Evolutionary conservation across 2,329 filamentous ascomycete genomes (phyloP), one percentile per base, ranked within the genome.

Genomic region (Penicillium sp.): DNA sequence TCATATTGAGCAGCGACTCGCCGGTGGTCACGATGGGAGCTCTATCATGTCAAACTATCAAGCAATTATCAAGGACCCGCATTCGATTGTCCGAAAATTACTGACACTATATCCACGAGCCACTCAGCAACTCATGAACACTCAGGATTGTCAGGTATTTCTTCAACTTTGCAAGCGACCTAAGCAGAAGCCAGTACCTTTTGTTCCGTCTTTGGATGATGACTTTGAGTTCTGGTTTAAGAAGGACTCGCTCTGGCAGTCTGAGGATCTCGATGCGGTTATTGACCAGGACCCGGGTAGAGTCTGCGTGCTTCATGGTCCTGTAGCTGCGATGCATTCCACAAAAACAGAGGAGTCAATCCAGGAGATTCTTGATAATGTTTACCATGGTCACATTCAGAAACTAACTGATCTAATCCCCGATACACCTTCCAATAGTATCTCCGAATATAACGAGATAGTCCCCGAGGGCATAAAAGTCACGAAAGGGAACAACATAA

Each of bases 141-240:
- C 94, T 14, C 94, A 99, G 73, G 94, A 99, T 77, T 91, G 96
- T 14, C 94, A 99, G 76, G 89, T 97, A 76, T 97, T 99, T 81
- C 76, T 99, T 55, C 81, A 96, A 24, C 86, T 97, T 46, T 97
- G 92, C 81, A 86, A 93, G 76, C 87, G 91, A 33, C 90, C 89
- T 49, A 88, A 88, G 40, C 94, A 97, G 80, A 99, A 99, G 82
- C 94, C 94, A 1, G 89, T 94, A 26, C 94, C 93, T 0, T 99
- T 99, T 71, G 92, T 99, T 30, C 94, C 94, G 3, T 82, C 88
- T 12, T 82, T 99, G 21, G 94, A 99, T 67, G 91, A 95, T 61
- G 96, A 92, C 71, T 99, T 99, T 64, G 94, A 97, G 71, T 96
- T 95, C 77, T 99, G 91, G 80, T 99, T 99, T 87, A 99, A 99